phyloP scores from a whole-genome alignment of 2,329 filamentous ascomycete species.

The Teratosphaeria nubilosa region DNA sequence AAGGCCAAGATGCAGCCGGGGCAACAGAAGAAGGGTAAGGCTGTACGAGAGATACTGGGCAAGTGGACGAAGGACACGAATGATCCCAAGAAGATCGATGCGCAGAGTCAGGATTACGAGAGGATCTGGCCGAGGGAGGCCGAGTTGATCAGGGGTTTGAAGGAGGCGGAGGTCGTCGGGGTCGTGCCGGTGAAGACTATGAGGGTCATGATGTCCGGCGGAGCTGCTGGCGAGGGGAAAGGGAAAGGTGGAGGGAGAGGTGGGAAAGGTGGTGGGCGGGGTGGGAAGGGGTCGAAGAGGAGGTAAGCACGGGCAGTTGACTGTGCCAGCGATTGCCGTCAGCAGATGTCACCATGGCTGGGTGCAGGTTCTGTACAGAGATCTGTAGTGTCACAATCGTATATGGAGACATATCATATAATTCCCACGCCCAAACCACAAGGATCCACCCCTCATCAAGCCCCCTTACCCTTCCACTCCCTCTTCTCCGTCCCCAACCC shows the following conservation, averaged over 20 bases:
- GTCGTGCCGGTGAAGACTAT: slow-evolving; percentile 71
- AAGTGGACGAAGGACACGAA: slow-evolving; percentile 62
- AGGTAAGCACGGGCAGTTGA: neutral
- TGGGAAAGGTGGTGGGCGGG: slow-evolving; percentile 8
- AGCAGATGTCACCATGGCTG: too few species aligned
- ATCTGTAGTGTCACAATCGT: neutral
- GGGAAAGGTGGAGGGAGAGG: slow-evolving; percentile 22
- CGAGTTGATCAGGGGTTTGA: slow-evolving; percentile 73
- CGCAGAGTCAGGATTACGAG: slow-evolving; percentile 48
- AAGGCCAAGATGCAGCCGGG: slow-evolving; percentile 92
- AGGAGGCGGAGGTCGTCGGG: slow-evolving; percentile 72
- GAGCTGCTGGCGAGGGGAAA: slow-evolving; percentile 16
- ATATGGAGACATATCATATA: neutral
- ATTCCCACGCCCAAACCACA: neutral
- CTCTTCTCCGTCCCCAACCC: slow-evolving; percentile 43
- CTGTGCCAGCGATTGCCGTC: too few species aligned
- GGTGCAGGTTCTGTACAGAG: too few species aligned
- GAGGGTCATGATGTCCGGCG: slow-evolving; percentile 62
- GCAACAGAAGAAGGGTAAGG: slow-evolving; percentile 83
- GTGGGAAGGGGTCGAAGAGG: slow-evolving; percentile 15
- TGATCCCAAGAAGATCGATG: slow-evolving; percentile 34
- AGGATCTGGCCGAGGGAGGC: slow-evolving; percentile 76
- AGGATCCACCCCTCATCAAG: neutral
- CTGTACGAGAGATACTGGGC: slow-evolving; percentile 78
- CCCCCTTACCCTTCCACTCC: neutral